Base-by-base conservation (phyloP, 108 stramenopile species). In the Schizochytrium sp. region DNA sequence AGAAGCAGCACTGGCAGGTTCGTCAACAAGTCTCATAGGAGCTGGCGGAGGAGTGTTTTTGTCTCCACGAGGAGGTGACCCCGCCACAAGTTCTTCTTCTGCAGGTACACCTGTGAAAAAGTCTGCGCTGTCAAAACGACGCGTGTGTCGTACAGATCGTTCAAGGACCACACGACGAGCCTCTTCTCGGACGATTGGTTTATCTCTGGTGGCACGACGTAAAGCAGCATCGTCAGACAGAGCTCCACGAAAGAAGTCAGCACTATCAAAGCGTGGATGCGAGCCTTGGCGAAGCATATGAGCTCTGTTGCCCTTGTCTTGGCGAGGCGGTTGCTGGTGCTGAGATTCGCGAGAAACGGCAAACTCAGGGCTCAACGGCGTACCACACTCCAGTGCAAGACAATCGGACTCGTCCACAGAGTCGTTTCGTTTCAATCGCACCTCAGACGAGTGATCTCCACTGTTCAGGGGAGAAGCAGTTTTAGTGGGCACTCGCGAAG, bases 181-280 rank as follows among this genome's bases (percentile, higher is more conserved):
- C 44, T 69, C 64, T 38, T 15, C 64, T 7, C 8, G 10, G 15
- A 69, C 64, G 64, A 38, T 44, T 28, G 28, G 28, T 28, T 28
- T 28, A 28, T 28, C 28, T 28, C 28, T 28, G 28, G 28, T 69
- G 64, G 44, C 64, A 15, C 64, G 64, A 7, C 42, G 42, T 44
- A 69, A 44, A 1, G 64, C 64, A 15, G 64, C 64, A 7, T 38
- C 64, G 64, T 69, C 64, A 13, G 64, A 44, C 7, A 69, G 28
- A 38, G 64, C 64, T 12, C 64, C 64, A 2, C 64, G 64, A 15
- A 69, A 69, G 44, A 69, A 69, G 64, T 69, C 64, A 5, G 64
- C 64, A 44, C 64, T 69, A 44, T 69, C 64, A 69, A 69, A 69
- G 64, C 64, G 64, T 44, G 64, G 64, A 15, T 69, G 64, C 64